A percentile compares a stretch with the other conserved stretches of the same genome.
phyloP scores from a whole-genome alignment of 306 rosid species.

The Prunus mume region DNA sequence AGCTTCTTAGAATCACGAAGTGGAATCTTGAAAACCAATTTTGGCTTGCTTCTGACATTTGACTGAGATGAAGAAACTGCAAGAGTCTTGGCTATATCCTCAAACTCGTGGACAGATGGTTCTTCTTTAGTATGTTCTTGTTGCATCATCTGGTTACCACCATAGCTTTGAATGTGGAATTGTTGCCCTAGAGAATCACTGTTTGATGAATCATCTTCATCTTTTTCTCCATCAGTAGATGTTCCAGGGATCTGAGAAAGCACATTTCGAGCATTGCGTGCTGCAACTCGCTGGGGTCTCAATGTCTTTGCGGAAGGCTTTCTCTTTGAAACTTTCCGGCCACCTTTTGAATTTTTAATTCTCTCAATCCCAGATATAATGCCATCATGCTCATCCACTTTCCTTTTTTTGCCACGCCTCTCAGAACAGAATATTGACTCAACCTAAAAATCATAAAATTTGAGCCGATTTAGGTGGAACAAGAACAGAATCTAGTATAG shows the following conservation, averaged over 20 bases:
- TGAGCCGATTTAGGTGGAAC: conserved; percentile 24
- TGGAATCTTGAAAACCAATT: conserved; percentile 61
- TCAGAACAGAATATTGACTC: conserved; percentile 52
- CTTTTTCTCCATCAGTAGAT: conserved; percentile 64
- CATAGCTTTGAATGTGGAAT: conserved; percentile 38
- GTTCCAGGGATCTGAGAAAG: conserved; percentile 53
- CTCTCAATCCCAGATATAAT: conserved; percentile 44
- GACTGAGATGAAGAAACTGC: conserved; percentile 40
- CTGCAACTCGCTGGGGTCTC: conserved; percentile 75
- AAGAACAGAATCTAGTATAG: conserved; percentile 19
- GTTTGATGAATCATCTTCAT: conserved; percentile 56
- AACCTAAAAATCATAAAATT: conserved; percentile 41
- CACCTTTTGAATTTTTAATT: conserved; percentile 46
- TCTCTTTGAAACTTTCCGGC: conserved; percentile 41
- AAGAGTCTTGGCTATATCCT: conserved; percentile 33
- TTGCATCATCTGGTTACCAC: conserved; percentile 29
- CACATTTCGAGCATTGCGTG: conserved; percentile 70
- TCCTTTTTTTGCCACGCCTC: conserved; percentile 75
- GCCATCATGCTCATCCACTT: conserved; percentile 55
- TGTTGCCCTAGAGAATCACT: conserved; percentile 35
- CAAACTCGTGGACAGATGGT: conserved; percentile 30
- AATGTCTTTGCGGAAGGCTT: conserved; percentile 53
- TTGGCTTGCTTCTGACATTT: conserved; percentile 39
- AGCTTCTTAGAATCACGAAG: conserved; percentile 61
- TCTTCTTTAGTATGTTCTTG: conserved; percentile 31